Base-by-base conservation (phyloP, 169 alveolate genomes). In the Eimeria necatrix region DNA sequence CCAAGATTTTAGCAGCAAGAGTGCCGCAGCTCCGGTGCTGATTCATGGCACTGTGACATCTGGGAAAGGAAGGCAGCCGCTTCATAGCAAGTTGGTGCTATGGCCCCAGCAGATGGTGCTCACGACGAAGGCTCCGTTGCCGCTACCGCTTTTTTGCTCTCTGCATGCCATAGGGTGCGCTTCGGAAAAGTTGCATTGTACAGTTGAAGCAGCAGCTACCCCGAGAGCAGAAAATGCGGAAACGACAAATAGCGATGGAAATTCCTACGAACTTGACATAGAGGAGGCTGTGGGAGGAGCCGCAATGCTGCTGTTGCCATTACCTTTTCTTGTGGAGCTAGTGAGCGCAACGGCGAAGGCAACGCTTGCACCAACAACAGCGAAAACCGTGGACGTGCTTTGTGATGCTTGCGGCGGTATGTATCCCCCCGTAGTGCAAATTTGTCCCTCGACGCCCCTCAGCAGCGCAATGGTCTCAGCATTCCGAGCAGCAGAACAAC, bases 281-380 rank as follows among this genome's bases (percentile, higher is more conserved):
- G 61, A 41, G 61, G 87, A 76, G 56, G 87, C 87, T 14, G 59
- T 20, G 59, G 26, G 64, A 0, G 89, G 71, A 49, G 24, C 87
- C 26, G 87, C 87, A 14, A 18, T 80, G 89, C 71, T 48, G 71
- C 89, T 80, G 70, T 49, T 52, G 89, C 78, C 78, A 10, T 24
- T 68, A 10, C 78, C 78, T n/a, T 68, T 68, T 24, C 78, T 68
- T 7, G 78, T 68, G 32, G n/a, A 16, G 46, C 78, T 68, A 18
- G 41, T 24, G 12, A 7, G n/a, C 32, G 78, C n/a, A 68, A 3
- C 12, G 22, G 68, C 68, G 20, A 0, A 56, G 20, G 20, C 68
- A 56, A 10, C 68, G 12, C 22, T 56, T 10, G 68, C 68, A 56
- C 22, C 12, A n/a, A 3, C 78, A 18, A 24, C 78, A 3, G n/a